Evolutionary conservation across 495 filamentous ascomycete genomes (phyloP).

Genomic region (Lasiosphaeris hirsuta): DNA sequence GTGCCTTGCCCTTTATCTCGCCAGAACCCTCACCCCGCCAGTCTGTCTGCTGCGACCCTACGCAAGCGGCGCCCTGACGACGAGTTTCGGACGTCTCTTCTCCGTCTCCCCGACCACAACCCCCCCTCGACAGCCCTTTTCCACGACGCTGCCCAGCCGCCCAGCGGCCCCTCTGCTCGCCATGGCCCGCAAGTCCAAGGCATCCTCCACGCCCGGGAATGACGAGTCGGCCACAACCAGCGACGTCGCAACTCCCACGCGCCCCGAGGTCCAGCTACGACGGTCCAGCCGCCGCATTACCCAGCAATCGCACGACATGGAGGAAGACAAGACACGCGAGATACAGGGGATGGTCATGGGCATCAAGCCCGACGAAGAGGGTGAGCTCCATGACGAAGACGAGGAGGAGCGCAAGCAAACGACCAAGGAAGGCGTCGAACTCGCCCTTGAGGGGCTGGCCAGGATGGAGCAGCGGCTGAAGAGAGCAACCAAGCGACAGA

Average conservation of each 20-base stretch:
- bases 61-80: no score
- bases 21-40: no score
- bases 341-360: constrained; percentile 21
- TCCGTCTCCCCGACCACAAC: no score
- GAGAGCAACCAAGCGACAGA: constrained; percentile 27
- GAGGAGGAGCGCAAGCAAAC: constrained; percentile 3
- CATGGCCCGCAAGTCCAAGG: constrained; percentile 10
- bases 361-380: neutral
- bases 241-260: neutral
- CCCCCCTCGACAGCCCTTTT: no score
- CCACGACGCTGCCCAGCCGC: no score
- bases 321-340: constrained; percentile 7
- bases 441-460: constrained; percentile 29
- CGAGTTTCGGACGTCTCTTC: no score
- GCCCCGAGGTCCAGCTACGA: constrained; percentile 23
- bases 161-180: no score
- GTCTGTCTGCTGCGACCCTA: no score
- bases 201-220: neutral
- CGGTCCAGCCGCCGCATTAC: constrained; percentile 22
- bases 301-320: constrained; percentile 3
- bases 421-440: constrained; percentile 21
- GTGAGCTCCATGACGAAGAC: neutral
- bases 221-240: neutral
- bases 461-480: constrained; percentile 28
- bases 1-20: no score